Base-by-base conservation (phyloP, 768 basidiomycete species). In the Astraeus odoratus region DNA sequence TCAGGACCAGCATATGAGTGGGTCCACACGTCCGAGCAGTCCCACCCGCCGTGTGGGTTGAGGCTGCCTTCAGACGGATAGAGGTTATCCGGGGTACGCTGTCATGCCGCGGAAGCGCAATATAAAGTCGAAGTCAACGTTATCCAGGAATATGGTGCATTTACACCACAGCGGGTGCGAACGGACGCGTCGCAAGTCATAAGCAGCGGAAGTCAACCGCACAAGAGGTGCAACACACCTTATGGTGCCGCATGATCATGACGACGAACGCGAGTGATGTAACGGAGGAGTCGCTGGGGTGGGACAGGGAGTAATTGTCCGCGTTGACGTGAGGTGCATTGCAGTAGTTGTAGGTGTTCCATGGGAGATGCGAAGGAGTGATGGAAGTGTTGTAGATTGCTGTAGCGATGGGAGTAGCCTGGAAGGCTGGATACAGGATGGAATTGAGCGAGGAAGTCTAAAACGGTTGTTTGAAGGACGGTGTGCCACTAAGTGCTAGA, bases 321-420 rank as follows among this genome's bases (percentile, higher is more conserved):
- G 60, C 53, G 43, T 68, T 71, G 47, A 73, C 65, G 43, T 71
- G 74, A 0, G 74, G 71, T 0, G 74, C 74, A 41, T 76, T 76
- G 58, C 74, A 76, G 45, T 74, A 76, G 42, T 75, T 76, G 60
- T 76, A 74, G 23, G 72, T 76, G 57, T 74, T 67, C 74, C 74
- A 75, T 0, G 72, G 68, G 9, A 68, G 53, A 36, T 49, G 27
- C 1, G 44, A 43, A 8, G 74, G 74, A 1, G 74, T 75, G 25
- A 56, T 16, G 2, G 74, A 75, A 5, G 71, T 65, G 37, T 70
- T 65, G 54, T 75, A 75, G 23, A 75, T 56, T 4, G 34, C n/a
- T n/a, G n/a, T n/a, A n/a, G n/a, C n/a, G n/a, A n/a, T n/a, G n/a
- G n/a, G n/a, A n/a, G n/a, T n/a, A n/a, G n/a, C n/a, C n/a, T n/a